Evolutionary conservation across 345 rosid species (phyloP).

Genomic region (Streptanthus diversifolius): DNA sequence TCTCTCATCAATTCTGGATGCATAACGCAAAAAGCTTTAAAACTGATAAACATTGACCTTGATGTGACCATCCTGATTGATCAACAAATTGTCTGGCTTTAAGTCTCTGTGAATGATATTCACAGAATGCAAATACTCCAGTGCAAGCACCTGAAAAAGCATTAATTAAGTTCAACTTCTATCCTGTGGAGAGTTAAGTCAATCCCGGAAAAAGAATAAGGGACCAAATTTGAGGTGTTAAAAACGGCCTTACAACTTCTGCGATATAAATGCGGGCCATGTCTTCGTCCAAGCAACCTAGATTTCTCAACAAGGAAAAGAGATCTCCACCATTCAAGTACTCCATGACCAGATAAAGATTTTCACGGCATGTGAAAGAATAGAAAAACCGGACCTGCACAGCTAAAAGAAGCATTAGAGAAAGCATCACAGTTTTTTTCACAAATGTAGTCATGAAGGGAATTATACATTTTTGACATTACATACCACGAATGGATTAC

Average conservation of each 20-base stretch:
- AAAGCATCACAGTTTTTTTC: conserved; percentile 26
- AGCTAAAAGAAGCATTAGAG: conserved; percentile 34
- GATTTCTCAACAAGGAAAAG: conserved; percentile 75
- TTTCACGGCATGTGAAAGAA: conserved; percentile 97
- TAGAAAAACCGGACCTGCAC: conserved; percentile 94
- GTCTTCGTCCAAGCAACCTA: conserved; percentile 93
- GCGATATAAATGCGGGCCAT: conserved; percentile 91
- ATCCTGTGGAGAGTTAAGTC: not conserved
- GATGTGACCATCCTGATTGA: conserved; percentile 96
- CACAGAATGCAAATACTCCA: conserved; percentile 93
- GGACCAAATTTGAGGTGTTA: conserved; percentile 9
- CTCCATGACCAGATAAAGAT: conserved; percentile 98
- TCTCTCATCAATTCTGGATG: not conserved
- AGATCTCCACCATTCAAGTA: conserved; percentile 98
- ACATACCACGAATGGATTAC: conserved; percentile 98
- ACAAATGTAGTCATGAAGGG: not conserved
- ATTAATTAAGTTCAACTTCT: conserved; percentile 6
- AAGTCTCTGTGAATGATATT: conserved; percentile 94
- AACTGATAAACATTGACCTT: conserved; percentile 56
- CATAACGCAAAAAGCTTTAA: not conserved
- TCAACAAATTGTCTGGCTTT: conserved; percentile 96
- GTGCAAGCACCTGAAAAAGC: conserved; percentile 82
- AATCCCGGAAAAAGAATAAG: too few species aligned
- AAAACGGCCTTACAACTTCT: conserved; percentile 71
- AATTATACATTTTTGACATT: conserved; percentile 15